phyloP scores from a whole-genome alignment of 306 rosid species.

The Albizia julibrissin region DNA sequence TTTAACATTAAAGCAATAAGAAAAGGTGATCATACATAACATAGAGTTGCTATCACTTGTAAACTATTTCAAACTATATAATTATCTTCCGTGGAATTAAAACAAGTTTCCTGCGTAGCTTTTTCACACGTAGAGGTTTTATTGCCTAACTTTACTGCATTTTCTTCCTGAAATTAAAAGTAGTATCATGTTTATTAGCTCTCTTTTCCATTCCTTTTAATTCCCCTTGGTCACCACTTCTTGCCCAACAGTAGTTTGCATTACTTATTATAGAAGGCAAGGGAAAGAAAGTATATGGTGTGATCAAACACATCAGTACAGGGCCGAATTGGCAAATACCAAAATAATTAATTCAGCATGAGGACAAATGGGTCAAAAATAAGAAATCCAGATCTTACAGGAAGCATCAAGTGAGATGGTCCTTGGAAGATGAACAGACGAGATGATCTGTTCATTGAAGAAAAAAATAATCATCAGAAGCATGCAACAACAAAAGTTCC shows the following conservation, averaged over 20 bases:
- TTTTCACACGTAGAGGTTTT: too few relatives aligned
- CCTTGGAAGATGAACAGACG: conserved; percentile 96
- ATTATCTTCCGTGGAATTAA: neutral
- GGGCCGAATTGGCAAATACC: neutral
- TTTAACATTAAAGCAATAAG: neutral
- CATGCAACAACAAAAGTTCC: conserved; percentile 14
- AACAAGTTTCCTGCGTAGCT: neutral
- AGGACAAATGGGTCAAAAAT: neutral
- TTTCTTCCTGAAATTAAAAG: too few relatives aligned
- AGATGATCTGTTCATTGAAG: conserved; percentile 66
- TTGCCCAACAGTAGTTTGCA: too few relatives aligned
- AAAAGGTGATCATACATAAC: neutral
- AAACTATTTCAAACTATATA: neutral
- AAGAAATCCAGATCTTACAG: conserved; percentile 53
- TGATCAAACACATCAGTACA: conserved; percentile 3
- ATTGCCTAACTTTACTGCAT: too few relatives aligned
- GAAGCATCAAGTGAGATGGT: conserved; percentile 86
- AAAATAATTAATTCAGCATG: conserved; percentile 8
- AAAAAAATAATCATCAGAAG: conserved; percentile 29
- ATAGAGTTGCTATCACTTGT: neutral
- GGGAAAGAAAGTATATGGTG: too few relatives aligned
- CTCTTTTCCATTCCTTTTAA: too few relatives aligned
- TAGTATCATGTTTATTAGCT: too few relatives aligned
- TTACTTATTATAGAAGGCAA: too few relatives aligned
- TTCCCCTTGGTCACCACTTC: too few relatives aligned